These are phyloP conservation scores for Diaporthe aspalathi DNA, from an alignment of 2,329 filamentous ascomycete genomes.

Conservation along the genomic window DNA sequence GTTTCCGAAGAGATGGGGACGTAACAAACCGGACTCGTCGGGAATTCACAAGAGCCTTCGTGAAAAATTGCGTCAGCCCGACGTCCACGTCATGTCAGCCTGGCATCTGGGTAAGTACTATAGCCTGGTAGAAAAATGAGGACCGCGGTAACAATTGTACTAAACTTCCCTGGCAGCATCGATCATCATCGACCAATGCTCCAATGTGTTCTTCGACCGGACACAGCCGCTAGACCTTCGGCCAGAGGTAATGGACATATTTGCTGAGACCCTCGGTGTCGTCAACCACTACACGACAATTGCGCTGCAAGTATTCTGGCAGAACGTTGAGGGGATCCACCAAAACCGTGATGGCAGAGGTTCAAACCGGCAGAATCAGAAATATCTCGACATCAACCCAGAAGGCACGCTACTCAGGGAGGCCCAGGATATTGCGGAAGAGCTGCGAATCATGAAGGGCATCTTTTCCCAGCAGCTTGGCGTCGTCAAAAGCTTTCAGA, in stretches of 20 bases:
- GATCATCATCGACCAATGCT: slow-evolving; percentile 37
- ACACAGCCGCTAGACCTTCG: slow-evolving; percentile 29
- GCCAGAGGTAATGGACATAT: slow-evolving; percentile 36
- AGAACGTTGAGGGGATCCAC: background rate
- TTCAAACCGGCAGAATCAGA: background rate
- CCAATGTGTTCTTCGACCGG: slow-evolving; percentile 37
- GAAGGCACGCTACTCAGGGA: slow-evolving; percentile 28
- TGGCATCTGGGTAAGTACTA: slow-evolving; percentile 31
- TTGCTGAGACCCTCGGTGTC: slow-evolving; percentile 5
- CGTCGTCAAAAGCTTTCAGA: slow-evolving; percentile 26
- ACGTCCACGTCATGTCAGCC: slow-evolving; percentile 21
- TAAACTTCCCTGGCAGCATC: background rate
- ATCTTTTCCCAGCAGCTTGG: slow-evolving; percentile 32
- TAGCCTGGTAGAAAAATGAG: background rate
- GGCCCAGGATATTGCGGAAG: slow-evolving; percentile 33
- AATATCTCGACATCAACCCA: slow-evolving; percentile 26
- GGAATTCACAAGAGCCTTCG: slow-evolving; percentile 36
- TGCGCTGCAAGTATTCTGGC: slow-evolving; percentile 13
- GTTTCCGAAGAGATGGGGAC: slow-evolving; percentile 32
- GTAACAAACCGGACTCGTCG: slow-evolving; percentile 34
- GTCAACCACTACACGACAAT: slow-evolving; percentile 12
- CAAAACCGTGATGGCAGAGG: background rate
- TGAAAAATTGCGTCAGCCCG: background rate
- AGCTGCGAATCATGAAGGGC: slow-evolving; percentile 30
- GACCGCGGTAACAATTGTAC: background rate